Base-by-base conservation (phyloP, 2,329 filamentous ascomycete genomes). In the Tolypocladium endophyticum region DNA sequence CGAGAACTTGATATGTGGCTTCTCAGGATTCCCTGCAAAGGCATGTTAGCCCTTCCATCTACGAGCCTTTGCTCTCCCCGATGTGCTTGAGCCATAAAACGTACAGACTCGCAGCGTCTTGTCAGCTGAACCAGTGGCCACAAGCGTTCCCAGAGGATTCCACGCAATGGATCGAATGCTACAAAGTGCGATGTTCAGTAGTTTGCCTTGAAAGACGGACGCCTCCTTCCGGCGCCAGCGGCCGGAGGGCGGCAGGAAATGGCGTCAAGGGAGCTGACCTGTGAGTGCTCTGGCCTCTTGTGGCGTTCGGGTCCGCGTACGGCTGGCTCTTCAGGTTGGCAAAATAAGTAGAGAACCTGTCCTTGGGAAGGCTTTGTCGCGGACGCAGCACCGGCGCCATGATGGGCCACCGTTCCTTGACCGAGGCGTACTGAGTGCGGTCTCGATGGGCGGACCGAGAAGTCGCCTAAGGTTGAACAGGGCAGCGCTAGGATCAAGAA, bases 111-210 rank as follows among this genome's bases (percentile, higher is more conserved):
- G 85, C 58, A 93, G 74, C 11, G 83, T 88, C 65, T 82, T 84
- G 68, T 90, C 87, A 30, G 80, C 77, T 7, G 87, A 83, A 3
- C 91, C 92, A 0, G 92, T 95, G 0, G 93, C 93, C 62, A 97
- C 86, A 61, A 94, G 79, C 11, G 85, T 88, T 39, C 93, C 92
- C 0, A 90, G 79, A 0, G 92, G 90, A 64, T 93, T 96, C 93
- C 93, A 97, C 45, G 89, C 87, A 64, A 97, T 87, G 1, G 88
- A 87, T 47, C 89, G 86, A 60, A 95, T 80, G 63, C 87, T 91
- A n/a, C 20, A 36, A 35, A 25, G 28, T 3, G 35, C 6, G 39
- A 23, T 18, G 7, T 35, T 59, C 41, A 59, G 53, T n/a, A 20
- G 16, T 5, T 28, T 20, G 5, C 23, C 6, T 41, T 25, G 4